These are phyloP conservation scores for Stephanocyclus meneghinianus DNA, from an alignment of 352 stramenopile genomes.

Conservation along the genomic window DNA sequence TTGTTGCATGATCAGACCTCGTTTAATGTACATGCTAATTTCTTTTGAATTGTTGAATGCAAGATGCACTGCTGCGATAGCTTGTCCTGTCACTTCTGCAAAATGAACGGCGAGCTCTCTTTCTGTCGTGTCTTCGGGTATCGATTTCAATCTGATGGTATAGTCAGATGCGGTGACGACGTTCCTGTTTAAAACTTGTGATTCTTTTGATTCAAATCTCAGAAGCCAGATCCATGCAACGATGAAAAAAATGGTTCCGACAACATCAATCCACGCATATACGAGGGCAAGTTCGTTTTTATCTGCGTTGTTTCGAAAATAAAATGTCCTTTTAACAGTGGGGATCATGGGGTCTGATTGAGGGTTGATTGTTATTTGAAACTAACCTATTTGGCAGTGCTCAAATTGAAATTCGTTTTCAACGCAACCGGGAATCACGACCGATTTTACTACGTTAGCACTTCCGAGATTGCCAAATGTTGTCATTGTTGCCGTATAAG, in stretches of 20 bases:
- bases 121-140: constrained; percentile 67
- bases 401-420: constrained; percentile 50
- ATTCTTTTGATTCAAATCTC: constrained; percentile 61
- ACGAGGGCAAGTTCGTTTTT: constrained; percentile 54
- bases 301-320: constrained; percentile 16
- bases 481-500: constrained; percentile 35
- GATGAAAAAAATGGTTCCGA: constrained; percentile 72
- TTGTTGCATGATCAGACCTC: constrained; percentile 54
- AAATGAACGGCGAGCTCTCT: constrained; percentile 67
- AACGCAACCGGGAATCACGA: constrained; percentile 54
- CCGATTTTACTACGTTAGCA: constrained; percentile 34
- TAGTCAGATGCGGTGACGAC: constrained; percentile 65
- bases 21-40: constrained; percentile 60
- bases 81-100: constrained; percentile 53
- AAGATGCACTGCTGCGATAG: constrained; percentile 58
- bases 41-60: constrained; percentile 64
- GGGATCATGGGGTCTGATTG: not conserved
- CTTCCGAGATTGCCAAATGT: constrained; percentile 65
- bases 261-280: constrained; percentile 62
- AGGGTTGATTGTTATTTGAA: not conserved
- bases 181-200: constrained; percentile 43
- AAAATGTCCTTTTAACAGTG: not conserved
- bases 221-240: constrained; percentile 60
- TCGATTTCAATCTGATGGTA: constrained; percentile 57
- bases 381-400: constrained; percentile 50